Evolutionary conservation across 208 protist species (phyloP), one percentile per base, ranked within the genome.

Genomic region (Angomonas ambiguus): DNA sequence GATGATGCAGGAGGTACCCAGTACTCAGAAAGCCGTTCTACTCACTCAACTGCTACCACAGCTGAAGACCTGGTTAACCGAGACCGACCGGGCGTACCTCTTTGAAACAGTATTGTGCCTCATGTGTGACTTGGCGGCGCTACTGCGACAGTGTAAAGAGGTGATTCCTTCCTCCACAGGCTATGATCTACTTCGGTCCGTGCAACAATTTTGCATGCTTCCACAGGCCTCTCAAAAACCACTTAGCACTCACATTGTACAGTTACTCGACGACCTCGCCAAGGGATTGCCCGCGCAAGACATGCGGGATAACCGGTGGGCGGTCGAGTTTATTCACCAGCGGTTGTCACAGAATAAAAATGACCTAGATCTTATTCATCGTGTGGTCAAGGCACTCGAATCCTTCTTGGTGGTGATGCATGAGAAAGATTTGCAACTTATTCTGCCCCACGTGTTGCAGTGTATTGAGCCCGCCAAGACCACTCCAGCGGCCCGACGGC

Each of bases 251-350:
- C 79, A 81, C 63, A 87, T 96, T 2, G 87, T 96, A 32, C 82
- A 96, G 76, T 67, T 96, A 24, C 74, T 96, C 1, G 87, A 93
- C 71, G 83, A 80, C 38, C 79, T 96, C 0, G 90, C 87, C 2
- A 77, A 82, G 22, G 76, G 77, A 34, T 71, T 96, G 22, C 85
- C 90, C 2, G 76, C 84, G 22, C 84, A 91, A 58, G 85, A 96
- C 65, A 93, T 94, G 83, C 85, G 84, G n/a, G 79, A 91, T 69
- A 79, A 95, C 65, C 71, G 87, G 2, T 96, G 90, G 87, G 82
- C 90, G 27, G 79, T 93, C n/a, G 87, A 92, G 76, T 96, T 93
- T 69, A 92, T 93, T 69, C 87, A 96, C 62, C 87, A 96, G 72
- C 83, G 90, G 4, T 78, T 96, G 16, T 90, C 83, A 18, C 90